Evolutionary conservation across 164 flowering plant species (phyloP), one percentile per base, ranked within the genome.

Genomic region (Warburgia ugandensis): DNA sequence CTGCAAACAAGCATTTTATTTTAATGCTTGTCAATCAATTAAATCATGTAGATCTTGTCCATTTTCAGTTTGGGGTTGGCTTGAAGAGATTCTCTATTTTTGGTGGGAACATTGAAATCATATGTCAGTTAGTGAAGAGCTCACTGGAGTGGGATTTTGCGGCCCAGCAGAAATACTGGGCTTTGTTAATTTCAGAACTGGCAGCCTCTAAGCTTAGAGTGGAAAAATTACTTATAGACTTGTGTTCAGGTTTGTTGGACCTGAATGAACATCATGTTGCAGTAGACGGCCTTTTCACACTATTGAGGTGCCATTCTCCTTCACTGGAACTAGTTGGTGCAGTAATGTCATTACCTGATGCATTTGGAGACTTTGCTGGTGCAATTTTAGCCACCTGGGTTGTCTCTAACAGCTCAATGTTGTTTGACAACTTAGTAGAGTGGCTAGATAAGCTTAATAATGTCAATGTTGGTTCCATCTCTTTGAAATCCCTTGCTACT

Each of bases 101-200:
- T 45, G 74, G 80, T 42, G 64, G 51, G 52, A 59, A 67, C 42
- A 26, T 30, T 40, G 54, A 52, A 17, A 27, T 23, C 23, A 56
- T 75, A 43, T 47, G 28, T 25, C 49, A 48, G 27, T 25, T 73
- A 45, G 58, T 73, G 3, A 59, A 58, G 57, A 54, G 45, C 31
- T 73, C 78, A 43, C 45, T 69, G 29, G 12, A 25, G 8, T 75
- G 80, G 85, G 67, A 56, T 6, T 35, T 28, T 55, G 30, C 46
- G 5, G 61, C 72, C 42, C 82, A 79, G 48, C 72, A 70, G 52
- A 77, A 69, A 45, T 38, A 77, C 19, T 79, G 85, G 85, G 61
- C 45, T 39, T 54, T 79, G 51, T 45, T 77, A 37, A 60, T 63
- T 55, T 68, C 77, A 26, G 78, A 76, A 62, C 66, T 74, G 58